These are phyloP conservation scores for Ceratopteris richardii DNA, from an alignment of 75 land plant species.

Conservation along the genomic window DNA sequence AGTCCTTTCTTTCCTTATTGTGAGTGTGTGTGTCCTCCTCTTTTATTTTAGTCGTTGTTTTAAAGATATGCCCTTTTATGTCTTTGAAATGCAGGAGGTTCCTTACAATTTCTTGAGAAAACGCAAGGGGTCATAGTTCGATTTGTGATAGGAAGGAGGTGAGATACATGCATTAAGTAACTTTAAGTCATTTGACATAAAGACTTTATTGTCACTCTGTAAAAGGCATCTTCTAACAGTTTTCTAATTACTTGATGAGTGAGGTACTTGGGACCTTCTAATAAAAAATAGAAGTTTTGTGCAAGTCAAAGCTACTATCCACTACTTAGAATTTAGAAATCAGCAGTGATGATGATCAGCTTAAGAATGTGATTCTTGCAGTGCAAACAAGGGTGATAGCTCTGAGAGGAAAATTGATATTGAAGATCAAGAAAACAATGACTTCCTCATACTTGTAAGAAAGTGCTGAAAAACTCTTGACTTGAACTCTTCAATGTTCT, in stretches of 20 bases:
- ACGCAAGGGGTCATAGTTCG: constrained; percentile 69
- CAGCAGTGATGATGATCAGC: neutral
- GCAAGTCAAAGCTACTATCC: no score
- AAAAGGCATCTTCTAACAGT: no score
- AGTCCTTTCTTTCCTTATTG: no score
- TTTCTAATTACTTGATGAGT: no score
- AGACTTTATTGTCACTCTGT: no score
- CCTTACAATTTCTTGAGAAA: constrained; percentile 50
- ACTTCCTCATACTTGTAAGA: constrained; percentile 76
- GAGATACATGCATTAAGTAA: no score
- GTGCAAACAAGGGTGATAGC: constrained; percentile 86
- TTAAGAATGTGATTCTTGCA: constrained; percentile 21
- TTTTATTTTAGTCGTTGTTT: no score
- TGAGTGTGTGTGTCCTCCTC: no score
- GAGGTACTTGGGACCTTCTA: no score
- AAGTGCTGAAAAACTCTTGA: neutral
- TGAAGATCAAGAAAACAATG: constrained; percentile 50
- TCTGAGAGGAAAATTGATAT: constrained; percentile 65
- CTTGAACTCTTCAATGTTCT: neutral
- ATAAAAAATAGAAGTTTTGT: no score
- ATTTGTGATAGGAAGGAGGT: constrained; percentile 90
- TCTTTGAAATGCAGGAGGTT: constrained; percentile 40
- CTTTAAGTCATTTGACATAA: no score
- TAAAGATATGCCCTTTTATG: neutral
- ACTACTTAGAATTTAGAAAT: neutral